Percentiles rank a stretch among this genome's conserved stretches.
Conservation (phyloP, 2,329 filamentous ascomycete genomes). For the Nemania sp. region DNA sequence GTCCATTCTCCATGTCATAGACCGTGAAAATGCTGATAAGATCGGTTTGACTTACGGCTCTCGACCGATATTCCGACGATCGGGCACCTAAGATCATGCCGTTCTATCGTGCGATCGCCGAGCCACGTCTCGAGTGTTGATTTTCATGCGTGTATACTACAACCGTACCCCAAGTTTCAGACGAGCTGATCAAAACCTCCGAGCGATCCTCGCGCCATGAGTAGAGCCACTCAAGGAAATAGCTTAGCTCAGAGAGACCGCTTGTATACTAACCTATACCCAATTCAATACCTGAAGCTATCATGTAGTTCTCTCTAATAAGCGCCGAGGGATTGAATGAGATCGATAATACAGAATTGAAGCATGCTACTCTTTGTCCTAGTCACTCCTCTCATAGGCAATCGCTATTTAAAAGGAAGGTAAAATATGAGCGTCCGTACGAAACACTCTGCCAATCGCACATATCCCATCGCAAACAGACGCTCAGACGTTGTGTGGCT, state of each 20-base stretch:
- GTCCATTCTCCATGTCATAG: not conserved
- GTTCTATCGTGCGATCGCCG: not conserved
- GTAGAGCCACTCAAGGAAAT: not conserved
- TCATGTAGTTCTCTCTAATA: not conserved
- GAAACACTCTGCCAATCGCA: not conserved
- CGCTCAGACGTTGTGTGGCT: not conserved
- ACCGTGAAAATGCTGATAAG: not conserved
- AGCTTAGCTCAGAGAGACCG: not conserved
- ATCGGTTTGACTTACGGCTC: not conserved
- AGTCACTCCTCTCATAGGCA: not conserved
- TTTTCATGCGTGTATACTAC: not conserved
- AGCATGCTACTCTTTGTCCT: not conserved
- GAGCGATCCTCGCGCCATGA: not conserved
- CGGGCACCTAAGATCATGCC: constrained; percentile 8
- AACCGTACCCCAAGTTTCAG: constrained; percentile 19
- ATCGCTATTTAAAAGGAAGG: not conserved
- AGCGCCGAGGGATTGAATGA: not conserved
- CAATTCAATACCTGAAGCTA: not conserved
- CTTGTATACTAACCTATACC: not conserved
- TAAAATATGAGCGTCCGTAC: not conserved
- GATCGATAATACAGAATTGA: not conserved
- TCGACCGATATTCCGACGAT: not conserved
- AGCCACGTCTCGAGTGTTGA: not conserved
- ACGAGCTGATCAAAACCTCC: not conserved
- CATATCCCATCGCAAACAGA: not conserved